Conservation (phyloP, 2,329 filamentous ascomycete species). For the Sordariomycetes sp. region DNA sequence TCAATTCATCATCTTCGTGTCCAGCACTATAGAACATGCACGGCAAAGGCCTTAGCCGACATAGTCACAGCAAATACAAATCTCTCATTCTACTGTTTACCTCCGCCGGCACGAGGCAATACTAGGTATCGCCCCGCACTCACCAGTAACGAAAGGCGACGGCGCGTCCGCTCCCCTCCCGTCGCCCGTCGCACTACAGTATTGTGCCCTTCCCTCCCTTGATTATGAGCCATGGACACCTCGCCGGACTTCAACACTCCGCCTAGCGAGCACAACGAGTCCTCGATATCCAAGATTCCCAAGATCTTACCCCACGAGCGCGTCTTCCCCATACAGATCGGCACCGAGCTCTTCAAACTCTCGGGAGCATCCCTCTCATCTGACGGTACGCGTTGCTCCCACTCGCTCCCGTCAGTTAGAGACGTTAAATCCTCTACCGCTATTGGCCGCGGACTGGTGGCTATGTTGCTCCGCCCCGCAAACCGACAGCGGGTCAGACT, state of each 20-base stretch:
- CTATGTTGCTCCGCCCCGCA: background rate
- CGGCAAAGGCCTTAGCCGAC: too few relatives aligned
- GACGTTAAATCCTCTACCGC: background rate
- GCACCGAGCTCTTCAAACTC: conserved; percentile 57
- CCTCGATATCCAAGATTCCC: conserved; percentile 33
- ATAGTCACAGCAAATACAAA: too few relatives aligned
- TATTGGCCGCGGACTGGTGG: background rate
- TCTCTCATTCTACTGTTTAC: too few relatives aligned
- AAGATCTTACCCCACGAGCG: conserved; percentile 53
- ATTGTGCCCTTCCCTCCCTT: background rate
- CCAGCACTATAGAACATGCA: too few relatives aligned
- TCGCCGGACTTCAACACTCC: conserved; percentile 13
- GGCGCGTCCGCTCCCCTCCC: background rate
- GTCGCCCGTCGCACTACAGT: background rate
- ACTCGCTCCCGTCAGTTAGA: background rate
- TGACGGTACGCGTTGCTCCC: conserved; percentile 42
- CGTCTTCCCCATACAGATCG: conserved; percentile 64
- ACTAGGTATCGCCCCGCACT: too few relatives aligned
- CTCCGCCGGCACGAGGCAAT: too few relatives aligned
- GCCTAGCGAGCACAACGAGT: conserved; percentile 11
- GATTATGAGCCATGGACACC: conserved; percentile 12
- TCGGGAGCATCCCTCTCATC: conserved; percentile 62
- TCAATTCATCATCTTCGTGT: too few relatives aligned
- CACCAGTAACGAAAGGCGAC: background rate
- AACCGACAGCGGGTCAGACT: background rate